phyloP scores from a whole-genome alignment of 352 stramenopile species.

The Proteromonas lacertae region DNA sequence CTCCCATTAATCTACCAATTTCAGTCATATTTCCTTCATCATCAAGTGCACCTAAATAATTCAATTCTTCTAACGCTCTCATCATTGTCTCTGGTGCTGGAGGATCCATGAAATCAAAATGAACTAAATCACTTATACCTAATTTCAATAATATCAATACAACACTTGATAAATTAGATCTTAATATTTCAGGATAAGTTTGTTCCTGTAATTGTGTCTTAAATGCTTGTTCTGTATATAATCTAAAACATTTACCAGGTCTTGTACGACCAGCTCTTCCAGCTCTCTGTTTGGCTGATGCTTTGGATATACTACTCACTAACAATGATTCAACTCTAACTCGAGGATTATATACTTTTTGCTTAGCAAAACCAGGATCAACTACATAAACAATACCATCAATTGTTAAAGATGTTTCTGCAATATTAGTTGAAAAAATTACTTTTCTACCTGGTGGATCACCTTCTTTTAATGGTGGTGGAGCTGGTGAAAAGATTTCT shows the following conservation, averaged over 20 bases:
- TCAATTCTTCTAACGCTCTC: conserved; percentile 81
- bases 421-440: conserved; percentile 94
- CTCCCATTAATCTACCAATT: conserved; percentile 12
- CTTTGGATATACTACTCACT: conserved; percentile 79
- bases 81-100: conserved; percentile 88
- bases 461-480: conserved; percentile 21
- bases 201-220: conserved; percentile 82
- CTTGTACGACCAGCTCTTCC: conserved; percentile 68
- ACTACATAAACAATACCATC: conserved; percentile 98
- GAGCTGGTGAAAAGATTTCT: conserved; percentile 58
- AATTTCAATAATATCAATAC: conserved; percentile 89
- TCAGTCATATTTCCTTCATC: conserved; percentile 75
- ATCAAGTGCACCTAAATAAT: conserved; percentile 82
- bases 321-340: conserved; percentile 90
- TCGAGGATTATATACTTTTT: conserved; percentile 93
- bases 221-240: conserved; percentile 94
- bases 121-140: conserved; percentile 85
- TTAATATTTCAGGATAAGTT: conserved; percentile 92
- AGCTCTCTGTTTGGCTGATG: conserved; percentile 79
- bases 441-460: conserved; percentile 39
- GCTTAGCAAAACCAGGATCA: conserved; percentile 93
- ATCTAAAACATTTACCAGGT: conserved; percentile 82
- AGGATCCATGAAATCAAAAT: conserved; percentile 97
- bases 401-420: no score
- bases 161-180: conserved; percentile 29